Evolutionary conservation across 2,329 filamentous ascomycete species (phyloP).

Genomic region (Colletotrichum viniferum): DNA sequence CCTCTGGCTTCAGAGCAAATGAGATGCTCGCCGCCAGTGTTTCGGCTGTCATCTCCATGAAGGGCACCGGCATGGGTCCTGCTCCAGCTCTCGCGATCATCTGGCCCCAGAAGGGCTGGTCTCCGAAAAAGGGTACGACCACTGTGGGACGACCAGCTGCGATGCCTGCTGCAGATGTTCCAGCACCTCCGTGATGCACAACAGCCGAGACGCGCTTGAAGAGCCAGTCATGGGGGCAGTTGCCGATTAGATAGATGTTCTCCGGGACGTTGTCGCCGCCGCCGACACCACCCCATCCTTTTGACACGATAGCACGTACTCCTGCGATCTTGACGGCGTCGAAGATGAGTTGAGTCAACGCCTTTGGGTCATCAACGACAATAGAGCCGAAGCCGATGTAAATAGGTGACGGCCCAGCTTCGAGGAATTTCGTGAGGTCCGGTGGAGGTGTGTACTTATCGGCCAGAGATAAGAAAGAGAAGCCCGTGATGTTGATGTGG

Average conservation of each 20-base stretch:
- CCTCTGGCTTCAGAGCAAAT: slow-evolving; percentile 55
- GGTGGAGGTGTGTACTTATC: slow-evolving; percentile 56
- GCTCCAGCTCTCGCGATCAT: slow-evolving; percentile 67
- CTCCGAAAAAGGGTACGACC: slow-evolving; percentile 71
- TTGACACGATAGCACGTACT: slow-evolving; percentile 64
- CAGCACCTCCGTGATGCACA: slow-evolving; percentile 69
- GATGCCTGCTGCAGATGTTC: slow-evolving; percentile 68
- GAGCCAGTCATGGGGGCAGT: slow-evolving; percentile 70
- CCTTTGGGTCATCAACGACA: slow-evolving; percentile 65
- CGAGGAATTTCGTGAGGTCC: slow-evolving; percentile 59
- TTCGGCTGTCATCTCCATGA: slow-evolving; percentile 61
- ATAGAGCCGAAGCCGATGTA: slow-evolving; percentile 74
- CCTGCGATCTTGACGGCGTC: slow-evolving; percentile 61
- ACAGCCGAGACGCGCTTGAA: slow-evolving; percentile 64
- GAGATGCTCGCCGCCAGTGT: slow-evolving; percentile 58
- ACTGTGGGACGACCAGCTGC: slow-evolving; percentile 65
- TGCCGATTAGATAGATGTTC: slow-evolving; percentile 64
- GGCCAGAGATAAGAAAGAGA: slow-evolving; percentile 63
- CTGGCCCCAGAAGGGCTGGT: slow-evolving; percentile 70
- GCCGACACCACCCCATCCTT: slow-evolving; percentile 69
- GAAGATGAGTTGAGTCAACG: slow-evolving; percentile 62
- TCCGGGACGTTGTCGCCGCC: slow-evolving; percentile 53
- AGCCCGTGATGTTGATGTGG: slow-evolving; percentile 65
- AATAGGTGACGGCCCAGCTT: slow-evolving; percentile 61
- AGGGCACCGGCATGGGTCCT: slow-evolving; percentile 61